Evolutionary conservation across 345 rosid genomes (phyloP).

Genomic region (Eucalyptus microcorys): DNA sequence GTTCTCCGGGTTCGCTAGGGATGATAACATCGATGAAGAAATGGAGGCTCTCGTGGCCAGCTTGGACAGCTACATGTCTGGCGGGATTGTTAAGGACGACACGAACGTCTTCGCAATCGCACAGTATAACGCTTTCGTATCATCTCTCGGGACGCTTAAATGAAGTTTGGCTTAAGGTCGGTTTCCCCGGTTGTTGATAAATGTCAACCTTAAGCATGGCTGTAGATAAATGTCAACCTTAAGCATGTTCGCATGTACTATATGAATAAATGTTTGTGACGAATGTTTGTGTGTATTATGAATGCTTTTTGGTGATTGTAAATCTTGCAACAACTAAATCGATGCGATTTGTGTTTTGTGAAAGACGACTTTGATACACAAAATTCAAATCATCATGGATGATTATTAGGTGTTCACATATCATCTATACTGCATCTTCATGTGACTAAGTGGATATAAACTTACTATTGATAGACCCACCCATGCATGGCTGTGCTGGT

Average conservation of each 20-base stretch:
- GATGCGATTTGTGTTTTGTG: no score
- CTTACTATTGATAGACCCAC: no score
- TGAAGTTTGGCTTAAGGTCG: neutral
- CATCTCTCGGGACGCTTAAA: neutral
- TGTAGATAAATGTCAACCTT: neutral
- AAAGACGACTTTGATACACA: neutral
- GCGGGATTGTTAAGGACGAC: neutral
- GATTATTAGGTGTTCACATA: fast-evolving
- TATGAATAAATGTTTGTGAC: neutral
- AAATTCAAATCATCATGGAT: neutral
- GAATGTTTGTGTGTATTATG: neutral
- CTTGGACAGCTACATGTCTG: neutral
- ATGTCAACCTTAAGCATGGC: neutral
- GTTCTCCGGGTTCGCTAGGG: neutral
- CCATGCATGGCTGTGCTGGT: no score
- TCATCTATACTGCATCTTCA: fast-evolving
- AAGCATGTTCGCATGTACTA: neutral
- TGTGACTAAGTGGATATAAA: neutral
- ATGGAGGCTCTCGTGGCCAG: neutral
- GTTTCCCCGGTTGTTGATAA: neutral
- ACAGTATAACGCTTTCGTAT: neutral
- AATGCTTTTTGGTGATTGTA: neutral
- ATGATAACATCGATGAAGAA: neutral
- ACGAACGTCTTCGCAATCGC: neutral
- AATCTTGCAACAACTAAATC: neutral